Base-by-base conservation (phyloP, 31 red algal species). In the Asparagopsis taxiformis region DNA sequence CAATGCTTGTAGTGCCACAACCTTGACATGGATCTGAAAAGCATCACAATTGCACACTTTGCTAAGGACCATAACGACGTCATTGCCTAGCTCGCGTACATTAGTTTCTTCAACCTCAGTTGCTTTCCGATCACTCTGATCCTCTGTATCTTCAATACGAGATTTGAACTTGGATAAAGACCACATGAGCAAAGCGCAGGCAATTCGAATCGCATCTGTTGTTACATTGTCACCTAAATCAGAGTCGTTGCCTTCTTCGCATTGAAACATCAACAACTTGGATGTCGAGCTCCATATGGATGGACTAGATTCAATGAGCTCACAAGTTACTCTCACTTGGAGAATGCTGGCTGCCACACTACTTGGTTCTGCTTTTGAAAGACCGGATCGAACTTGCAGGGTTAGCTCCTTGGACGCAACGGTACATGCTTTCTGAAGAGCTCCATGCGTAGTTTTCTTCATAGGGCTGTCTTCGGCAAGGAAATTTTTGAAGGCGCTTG, bases 301-400 rank as follows among this genome's bases (percentile, higher is more conserved):
- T 2, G 49, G 9, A 51, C 23, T 65, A 13, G 72, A 46, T 19
- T 87, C 71, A 17, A 77, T 41, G 1, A 87, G 48, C 55, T 87
- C 82, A 32, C 59, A 33, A 50, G 77, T 43, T 25, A 76, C 52
- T 55, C 82, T 26, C 24, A 77, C 70, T 52, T 62, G 31, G 25
- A 67, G 63, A 8, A 87, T n/a, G 22, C 36, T 48, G 2, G 82
- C 82, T 35, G 68, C 59, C 19, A 87, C 62, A 62, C 33, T 87
- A 15, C 66, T 50, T 1, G 82, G 82, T 46, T 87, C 61, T 3
- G 62, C 61, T 5, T 51, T 67, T 24, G 60, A 58, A 35, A 87
- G 60, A 56, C 63, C 71, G 6, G 71, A 22, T 23, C 70, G 63
- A 10, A 87, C 64, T 21, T 55, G 57, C 11, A 76, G 17, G 0